Evolutionary conservation across 352 stramenopile species (phyloP).

Genomic region (Plasmopara muralis): DNA sequence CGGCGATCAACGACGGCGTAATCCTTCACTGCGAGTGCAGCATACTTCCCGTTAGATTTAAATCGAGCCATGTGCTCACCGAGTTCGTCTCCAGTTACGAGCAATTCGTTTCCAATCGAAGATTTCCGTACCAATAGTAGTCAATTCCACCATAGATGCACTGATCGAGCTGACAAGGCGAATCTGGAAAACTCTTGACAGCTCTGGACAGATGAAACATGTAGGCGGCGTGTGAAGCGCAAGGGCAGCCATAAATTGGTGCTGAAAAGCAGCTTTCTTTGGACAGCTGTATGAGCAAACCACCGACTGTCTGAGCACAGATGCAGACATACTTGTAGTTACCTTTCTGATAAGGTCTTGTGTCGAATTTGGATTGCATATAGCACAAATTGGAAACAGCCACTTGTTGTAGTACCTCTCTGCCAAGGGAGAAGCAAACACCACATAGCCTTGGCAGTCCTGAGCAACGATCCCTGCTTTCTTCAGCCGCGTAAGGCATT

Average conservation of each 20-base stretch:
- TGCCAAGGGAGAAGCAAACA: too few relatives aligned
- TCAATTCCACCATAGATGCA: background rate
- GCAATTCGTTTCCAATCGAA: too few relatives aligned
- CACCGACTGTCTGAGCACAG: background rate
- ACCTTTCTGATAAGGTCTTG: background rate
- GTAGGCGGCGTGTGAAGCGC: background rate
- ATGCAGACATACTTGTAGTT: background rate
- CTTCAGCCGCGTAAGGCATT: too few relatives aligned
- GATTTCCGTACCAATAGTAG: background rate
- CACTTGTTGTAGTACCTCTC: too few relatives aligned
- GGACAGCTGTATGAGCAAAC: background rate
- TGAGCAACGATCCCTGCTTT: too few relatives aligned
- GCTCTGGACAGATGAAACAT: background rate
- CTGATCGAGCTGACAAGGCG: background rate
- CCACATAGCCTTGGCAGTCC: too few relatives aligned
- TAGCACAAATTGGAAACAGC: constrained; percentile 1
- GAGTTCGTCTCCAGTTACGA: background rate
- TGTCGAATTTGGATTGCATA: background rate
- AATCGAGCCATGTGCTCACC: constrained; percentile 1
- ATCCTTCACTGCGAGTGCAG: constrained; percentile 1
- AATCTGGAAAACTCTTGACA: background rate
- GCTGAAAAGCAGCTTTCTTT: too few relatives aligned
- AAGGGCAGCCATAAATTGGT: background rate
- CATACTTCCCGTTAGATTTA: background rate
- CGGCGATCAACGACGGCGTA: too few relatives aligned